These are phyloP conservation scores for Solanum pinnatisectum DNA, from an alignment of 257 asterid genomes.

Conservation along the genomic window DNA sequence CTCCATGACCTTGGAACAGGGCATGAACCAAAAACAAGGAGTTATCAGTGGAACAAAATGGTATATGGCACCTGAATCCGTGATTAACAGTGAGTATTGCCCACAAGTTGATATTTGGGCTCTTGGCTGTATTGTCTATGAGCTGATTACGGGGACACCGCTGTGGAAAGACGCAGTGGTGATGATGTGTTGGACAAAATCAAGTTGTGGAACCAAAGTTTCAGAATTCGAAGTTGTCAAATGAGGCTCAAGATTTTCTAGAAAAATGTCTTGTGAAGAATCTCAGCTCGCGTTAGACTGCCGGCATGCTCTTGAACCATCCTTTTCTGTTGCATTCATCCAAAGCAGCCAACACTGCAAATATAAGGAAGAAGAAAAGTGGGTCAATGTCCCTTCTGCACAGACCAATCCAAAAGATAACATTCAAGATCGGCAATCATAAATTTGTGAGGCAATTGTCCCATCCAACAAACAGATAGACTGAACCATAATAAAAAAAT, in stretches of 20 bases:
- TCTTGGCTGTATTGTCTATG: not conserved
- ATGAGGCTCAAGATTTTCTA: not conserved
- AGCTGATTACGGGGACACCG: not conserved
- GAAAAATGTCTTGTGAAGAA: not conserved
- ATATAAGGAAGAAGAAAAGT: not conserved
- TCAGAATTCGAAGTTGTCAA: not conserved
- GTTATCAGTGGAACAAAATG: too few species aligned
- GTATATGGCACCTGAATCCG: too few species aligned
- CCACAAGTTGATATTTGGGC: too few species aligned
- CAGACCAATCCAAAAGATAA: not conserved
- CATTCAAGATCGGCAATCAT: not conserved
- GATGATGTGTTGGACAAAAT: not conserved
- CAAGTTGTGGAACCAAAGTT: not conserved
- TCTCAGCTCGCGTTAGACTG: not conserved
- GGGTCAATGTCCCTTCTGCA: not conserved
- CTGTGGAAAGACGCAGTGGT: not conserved
- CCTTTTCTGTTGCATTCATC: not conserved
- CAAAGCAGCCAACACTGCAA: not conserved
- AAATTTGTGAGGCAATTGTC: not conserved
- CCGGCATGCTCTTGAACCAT: not conserved
- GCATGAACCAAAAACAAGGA: too few species aligned
- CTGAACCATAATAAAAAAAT: not conserved
- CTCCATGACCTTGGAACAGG: too few species aligned
- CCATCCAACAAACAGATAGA: not conserved
- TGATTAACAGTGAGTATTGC: too few species aligned